A percentile compares a stretch with the other conserved stretches of the same genome.
phyloP scores from a whole-genome alignment of 208 protist genomes.

The Tritrichomonas musculus region DNA sequence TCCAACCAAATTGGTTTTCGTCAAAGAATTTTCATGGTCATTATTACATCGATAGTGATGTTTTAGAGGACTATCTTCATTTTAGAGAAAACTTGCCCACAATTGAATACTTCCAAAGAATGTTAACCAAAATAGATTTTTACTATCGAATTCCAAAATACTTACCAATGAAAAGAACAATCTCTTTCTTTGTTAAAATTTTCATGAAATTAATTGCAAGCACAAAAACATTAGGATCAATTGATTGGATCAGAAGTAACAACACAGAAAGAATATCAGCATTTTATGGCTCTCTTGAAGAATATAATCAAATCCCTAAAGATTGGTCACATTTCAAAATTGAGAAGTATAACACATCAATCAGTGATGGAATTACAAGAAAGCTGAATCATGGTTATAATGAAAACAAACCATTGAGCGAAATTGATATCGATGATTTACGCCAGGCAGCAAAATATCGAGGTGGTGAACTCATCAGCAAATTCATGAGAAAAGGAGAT shows the following conservation, averaged over 20 bases:
- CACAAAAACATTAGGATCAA: background rate
- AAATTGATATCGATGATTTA: background rate
- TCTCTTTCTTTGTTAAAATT: background rate
- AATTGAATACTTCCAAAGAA: background rate
- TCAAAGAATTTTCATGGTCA: conserved; percentile 12
- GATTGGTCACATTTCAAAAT: background rate
- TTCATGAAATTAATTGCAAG: background rate
- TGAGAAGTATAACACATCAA: background rate
- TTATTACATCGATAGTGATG: background rate
- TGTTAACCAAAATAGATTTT: background rate
- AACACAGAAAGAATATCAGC: background rate
- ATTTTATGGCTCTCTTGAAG: background rate
- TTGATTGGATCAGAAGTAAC: background rate
- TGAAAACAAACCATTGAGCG: background rate
- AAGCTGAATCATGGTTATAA: background rate
- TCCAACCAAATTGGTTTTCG: background rate
- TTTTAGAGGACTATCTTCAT: background rate
- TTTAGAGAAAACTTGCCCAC: background rate
- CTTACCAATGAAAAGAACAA: too few relatives aligned
- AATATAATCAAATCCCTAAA: background rate
- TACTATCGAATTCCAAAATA: background rate
- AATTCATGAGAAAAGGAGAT: too few relatives aligned
- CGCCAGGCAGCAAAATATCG: background rate
- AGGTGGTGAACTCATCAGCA: background rate
- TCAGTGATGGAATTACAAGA: too few relatives aligned